Conservation (phyloP, 2,329 filamentous ascomycete species). For the Aspergillus nomiae region DNA sequence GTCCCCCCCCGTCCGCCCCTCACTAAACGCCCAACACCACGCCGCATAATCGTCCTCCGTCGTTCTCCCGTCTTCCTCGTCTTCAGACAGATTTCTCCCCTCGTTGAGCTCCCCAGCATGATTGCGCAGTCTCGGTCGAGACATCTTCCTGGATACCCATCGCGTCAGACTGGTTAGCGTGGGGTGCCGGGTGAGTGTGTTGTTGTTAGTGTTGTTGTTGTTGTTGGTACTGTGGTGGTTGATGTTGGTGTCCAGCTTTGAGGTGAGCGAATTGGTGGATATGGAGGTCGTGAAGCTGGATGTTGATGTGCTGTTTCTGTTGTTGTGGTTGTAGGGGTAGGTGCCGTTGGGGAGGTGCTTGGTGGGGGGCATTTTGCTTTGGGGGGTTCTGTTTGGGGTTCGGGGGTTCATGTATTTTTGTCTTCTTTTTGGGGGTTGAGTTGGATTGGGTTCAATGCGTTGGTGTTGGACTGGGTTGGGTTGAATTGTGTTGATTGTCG, state of each 20-base stretch:
- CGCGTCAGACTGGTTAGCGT: neutral
- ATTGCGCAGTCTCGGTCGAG: neutral
- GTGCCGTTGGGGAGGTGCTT: neutral
- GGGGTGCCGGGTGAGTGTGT: neutral
- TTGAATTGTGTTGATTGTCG: neutral
- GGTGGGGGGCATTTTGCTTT: neutral
- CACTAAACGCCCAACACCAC: constrained; percentile 17
- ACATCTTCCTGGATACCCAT: constrained; percentile 11
- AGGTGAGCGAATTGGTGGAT: neutral
- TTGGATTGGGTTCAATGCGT: neutral
- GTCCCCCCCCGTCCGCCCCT: neutral
- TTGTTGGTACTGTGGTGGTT: neutral
- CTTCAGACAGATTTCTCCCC: neutral
- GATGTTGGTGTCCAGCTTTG: neutral
- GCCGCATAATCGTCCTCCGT: constrained; percentile 14
- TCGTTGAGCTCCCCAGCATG: neutral
- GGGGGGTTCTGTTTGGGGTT: neutral
- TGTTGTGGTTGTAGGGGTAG: neutral
- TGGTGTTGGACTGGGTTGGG: too few species aligned
- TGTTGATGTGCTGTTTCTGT: neutral
- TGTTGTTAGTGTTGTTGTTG: neutral
- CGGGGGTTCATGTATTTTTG: neutral
- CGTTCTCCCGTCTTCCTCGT: neutral
- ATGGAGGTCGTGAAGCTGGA: constrained; percentile 1
- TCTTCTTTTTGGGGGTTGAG: neutral